Base-by-base conservation (phyloP, 2,329 filamentous ascomycete genomes). In the Alternaria longipes region DNA sequence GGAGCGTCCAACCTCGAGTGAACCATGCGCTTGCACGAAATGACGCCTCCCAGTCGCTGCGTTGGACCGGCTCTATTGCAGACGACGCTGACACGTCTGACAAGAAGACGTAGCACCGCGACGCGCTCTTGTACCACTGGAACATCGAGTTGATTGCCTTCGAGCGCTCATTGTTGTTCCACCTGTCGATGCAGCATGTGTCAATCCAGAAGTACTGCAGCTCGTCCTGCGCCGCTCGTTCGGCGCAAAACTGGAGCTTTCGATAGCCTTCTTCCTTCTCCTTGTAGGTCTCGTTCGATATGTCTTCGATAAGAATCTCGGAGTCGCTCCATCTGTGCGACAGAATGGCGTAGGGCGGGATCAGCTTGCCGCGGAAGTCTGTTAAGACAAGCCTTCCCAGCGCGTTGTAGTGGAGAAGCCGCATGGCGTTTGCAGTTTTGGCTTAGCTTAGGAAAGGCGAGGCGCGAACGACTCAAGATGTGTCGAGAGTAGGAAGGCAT, bases 301-400 rank as follows among this genome's bases (percentile, higher is more conserved):
- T 40, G 54, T 77, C 67, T 61, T 72, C 56, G 45, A 74, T 65
- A 28, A 66, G 69, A 28, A 74, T 60, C 65, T 79, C 73, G n/a
- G 72, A 70, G 42, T 68, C 56, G 24, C 60, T 51, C 76, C 75
- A 78, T 55, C 67, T 72, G 62, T 79, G 77, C 20, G 74, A 79
- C 11, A 79, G 73, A 49, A 79, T 78, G 11, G 74, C 76, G 58
- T 78, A 78, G 40, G 59, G 65, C 42, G 60, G 62, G 32, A 65
- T 64, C 11, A 49, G 40, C 38, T 67, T 65, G 50, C 60, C 40
- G 53, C 56, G 22, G 22, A 65, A 67, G 34, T 67, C 55, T 59
- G 63, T 68, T 42, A 60, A 60, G 57, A 60, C 32, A 12, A 50
- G 61, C 34, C 42, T 63, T 30, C 50, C 56, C n/a, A 45, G 34